Percentiles rank a stretch among this genome's conserved stretches.
Conservation (phyloP, 352 stramenopile genomes). For the Phytopythium chamaehyphon region DNA sequence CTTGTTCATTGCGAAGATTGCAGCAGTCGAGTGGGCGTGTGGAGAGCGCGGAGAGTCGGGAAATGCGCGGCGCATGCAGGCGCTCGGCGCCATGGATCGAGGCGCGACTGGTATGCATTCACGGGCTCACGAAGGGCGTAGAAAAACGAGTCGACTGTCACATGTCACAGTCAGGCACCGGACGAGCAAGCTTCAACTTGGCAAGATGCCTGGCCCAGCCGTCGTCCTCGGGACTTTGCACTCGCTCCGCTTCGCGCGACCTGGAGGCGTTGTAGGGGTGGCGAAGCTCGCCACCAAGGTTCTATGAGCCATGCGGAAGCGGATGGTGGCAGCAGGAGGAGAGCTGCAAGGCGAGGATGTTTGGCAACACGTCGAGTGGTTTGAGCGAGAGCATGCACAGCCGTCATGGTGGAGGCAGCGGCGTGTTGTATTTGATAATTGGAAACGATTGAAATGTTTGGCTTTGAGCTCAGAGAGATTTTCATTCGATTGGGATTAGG, state of each 20-base stretch:
- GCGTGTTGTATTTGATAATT: too few species aligned
- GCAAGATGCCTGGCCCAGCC: background rate
- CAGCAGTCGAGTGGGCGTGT: background rate
- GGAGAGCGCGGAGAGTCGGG: background rate
- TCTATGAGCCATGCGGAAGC: background rate
- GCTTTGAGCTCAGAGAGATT: too few species aligned
- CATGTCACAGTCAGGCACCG: background rate
- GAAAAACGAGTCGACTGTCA: conserved; percentile 8
- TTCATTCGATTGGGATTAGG: too few species aligned
- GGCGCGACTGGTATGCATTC: conserved; percentile 22
- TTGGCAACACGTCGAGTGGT: too few species aligned
- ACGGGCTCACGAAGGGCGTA: conserved; percentile 9
- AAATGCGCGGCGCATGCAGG: background rate
- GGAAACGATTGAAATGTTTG: background rate
- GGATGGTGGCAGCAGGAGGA: background rate
- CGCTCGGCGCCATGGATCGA: background rate
- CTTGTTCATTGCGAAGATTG: conserved; percentile 34
- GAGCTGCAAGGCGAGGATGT: too few species aligned
- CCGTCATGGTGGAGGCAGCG: too few species aligned
- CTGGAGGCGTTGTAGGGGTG: conserved; percentile 21
- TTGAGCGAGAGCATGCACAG: too few species aligned
- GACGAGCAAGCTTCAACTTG: background rate
- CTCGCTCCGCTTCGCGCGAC: conserved; percentile 56
- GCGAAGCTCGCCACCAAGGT: conserved; percentile 12
- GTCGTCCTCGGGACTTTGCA: conserved; percentile 41